Base-by-base conservation (phyloP, 2,329 filamentous ascomycete species). In the Penicillium sp. region DNA sequence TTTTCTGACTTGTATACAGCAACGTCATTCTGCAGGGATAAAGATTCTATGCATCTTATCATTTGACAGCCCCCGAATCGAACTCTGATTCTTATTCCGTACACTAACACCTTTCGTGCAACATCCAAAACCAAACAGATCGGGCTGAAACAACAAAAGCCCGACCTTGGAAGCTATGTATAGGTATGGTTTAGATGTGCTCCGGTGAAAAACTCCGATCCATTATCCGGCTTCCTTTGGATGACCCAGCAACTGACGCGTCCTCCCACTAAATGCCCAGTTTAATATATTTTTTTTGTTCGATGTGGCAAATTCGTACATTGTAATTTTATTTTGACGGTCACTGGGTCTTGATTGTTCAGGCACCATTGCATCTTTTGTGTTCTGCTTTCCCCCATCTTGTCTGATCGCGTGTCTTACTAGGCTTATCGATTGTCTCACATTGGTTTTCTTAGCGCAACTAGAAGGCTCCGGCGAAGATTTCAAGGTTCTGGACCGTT, bases 181-280 rank as follows among this genome's bases (percentile, higher is more conserved):
- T 40, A 20, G 18, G 37, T 59, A 61, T 60, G 59, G 58, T 49
- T 54, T 37, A 37, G 35, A 31, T 50, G 26, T 41, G 40, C 53
- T 40, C 45, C 44, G 60, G 57, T 51, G 53, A 51, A 45, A 33
- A 23, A 37, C 15, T 26, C 47, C 31, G 46, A 43, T 54, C 54
- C 46, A 51, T 50, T 49, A 51, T 45, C 51, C 47, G 49, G 40
- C 55, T 51, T 52, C 47, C 49, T 61, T 35, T 47, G 50, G 45
- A 50, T 49, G 46, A 49, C 46, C 46, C 49, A 53, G 22, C 42
- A 57, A 59, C 52, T 61, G 61, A 63, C 61, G 61, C 56, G 60
- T 57, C 57, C 45, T 29, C 11, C 35, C n/a, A 42, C 29, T 42
- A 33, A 29, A 31, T 49, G 25, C 42, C 49, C 22, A 43, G 8